A percentile compares a stretch with the other conserved stretches of the same genome.
These are phyloP conservation scores for Pythium coloratum DNA, from an alignment of 352 stramenopile species.

Conservation along the genomic window DNA sequence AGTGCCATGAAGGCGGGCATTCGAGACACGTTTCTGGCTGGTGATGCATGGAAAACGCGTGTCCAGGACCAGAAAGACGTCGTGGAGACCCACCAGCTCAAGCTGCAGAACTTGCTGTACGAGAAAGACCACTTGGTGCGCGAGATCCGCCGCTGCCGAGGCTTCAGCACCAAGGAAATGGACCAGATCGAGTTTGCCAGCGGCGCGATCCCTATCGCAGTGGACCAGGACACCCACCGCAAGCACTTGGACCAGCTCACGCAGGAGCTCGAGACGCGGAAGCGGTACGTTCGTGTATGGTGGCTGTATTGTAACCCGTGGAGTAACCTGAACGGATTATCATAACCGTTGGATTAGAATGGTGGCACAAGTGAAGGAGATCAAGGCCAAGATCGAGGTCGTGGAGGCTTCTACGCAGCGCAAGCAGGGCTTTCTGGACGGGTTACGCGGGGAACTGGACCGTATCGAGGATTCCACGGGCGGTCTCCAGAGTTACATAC, in stretches of 20 bases:
- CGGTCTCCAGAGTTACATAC: conserved; percentile 67
- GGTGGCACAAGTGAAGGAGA: conserved; percentile 54
- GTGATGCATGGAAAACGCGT: conserved; percentile 59
- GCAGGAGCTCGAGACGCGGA: conserved; percentile 56
- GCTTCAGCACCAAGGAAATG: conserved; percentile 79
- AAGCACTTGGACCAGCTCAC: conserved; percentile 71
- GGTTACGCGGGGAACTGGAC: conserved; percentile 47
- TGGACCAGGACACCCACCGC: conserved; percentile 51
- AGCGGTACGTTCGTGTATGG: conserved; percentile 37
- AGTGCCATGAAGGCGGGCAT: conserved; percentile 52
- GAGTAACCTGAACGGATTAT: background rate
- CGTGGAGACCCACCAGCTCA: conserved; percentile 70
- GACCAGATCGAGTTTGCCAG: conserved; percentile 74
- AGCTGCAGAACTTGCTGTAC: conserved; percentile 82
- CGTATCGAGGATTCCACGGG: conserved; percentile 58
- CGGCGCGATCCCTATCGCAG: conserved; percentile 52
- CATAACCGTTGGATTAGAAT: conserved; percentile 33
- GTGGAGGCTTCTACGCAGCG: conserved; percentile 50
- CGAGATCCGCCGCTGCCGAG: conserved; percentile 71
- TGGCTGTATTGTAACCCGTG: background rate
- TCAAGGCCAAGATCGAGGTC: conserved; percentile 61
- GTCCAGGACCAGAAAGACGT: conserved; percentile 77
- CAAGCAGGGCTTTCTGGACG: conserved; percentile 65
- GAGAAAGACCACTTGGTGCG: conserved; percentile 81
- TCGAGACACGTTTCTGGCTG: conserved; percentile 67